Evolutionary conservation across 495 filamentous ascomycete genomes (phyloP), one percentile per base, ranked within the genome.

Genomic region (Echria macrotheca): DNA sequence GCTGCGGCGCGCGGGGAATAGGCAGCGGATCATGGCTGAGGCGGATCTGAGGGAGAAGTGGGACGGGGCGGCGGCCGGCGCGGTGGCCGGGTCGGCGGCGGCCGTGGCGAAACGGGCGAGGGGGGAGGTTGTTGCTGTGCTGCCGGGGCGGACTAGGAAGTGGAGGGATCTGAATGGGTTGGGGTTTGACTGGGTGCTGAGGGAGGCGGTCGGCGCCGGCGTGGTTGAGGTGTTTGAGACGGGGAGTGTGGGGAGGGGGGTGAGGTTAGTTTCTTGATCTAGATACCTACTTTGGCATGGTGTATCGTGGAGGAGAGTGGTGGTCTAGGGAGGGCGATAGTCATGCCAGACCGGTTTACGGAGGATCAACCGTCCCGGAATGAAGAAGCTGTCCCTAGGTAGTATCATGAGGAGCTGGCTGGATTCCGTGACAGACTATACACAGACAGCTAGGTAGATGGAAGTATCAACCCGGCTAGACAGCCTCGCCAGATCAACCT

Each of bases 161-260:
- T 95, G 89, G 89, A 86, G 81, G 60, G 76, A 84, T 5, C 80
- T 90, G 50, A 82, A 83, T 53, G 89, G 89, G 2, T 68, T 93
- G 58, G 69, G 66, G 8, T 94, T 93, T 61, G 80, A 83, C 36
- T 94, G 86, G 86, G 75, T 85, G 9, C 55, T 94, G 12, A 84
- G 80, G 29, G 87, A 93, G 60, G 84, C 85, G 32, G 76, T 91
- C 10, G 89, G 89, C 0, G 76, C 82, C 2, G 89, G 89, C 7
- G 53, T 87, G n/a, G 71, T 93, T 23, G 89, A 95, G 65, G 65
- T 88, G 5, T 94, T 95, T 61, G 84, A 93, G 57, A 95, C 89
- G 11, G 76, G 85, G 22, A 91, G 82, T 59, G 85, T 94, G 14
- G 89, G 89, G 12, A 71, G 78, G 28, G 89, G 82, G 3, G 74